Conservation (phyloP, 2,329 filamentous ascomycete species). For the Phialophora chinensis region DNA sequence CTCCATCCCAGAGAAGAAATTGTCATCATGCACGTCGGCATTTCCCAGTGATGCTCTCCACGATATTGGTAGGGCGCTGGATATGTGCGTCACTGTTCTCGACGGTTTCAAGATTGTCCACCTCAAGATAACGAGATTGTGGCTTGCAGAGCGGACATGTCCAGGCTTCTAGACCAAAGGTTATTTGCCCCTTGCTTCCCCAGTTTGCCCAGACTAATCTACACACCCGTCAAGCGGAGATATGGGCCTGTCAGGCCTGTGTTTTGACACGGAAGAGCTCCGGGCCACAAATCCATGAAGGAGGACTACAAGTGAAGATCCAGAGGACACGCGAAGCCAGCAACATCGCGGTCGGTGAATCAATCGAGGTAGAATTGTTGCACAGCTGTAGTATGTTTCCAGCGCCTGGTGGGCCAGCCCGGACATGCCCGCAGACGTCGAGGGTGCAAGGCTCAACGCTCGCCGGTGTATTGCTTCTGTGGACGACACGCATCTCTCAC, state of each 20-base stretch:
- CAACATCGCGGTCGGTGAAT: not conserved
- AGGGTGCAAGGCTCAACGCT: not conserved
- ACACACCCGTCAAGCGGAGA: not conserved
- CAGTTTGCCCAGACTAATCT: not conserved
- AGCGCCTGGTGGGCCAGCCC: not conserved
- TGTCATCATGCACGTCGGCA: conserved; percentile 9
- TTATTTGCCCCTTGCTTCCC: not conserved
- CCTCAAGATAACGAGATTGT: conserved; percentile 19
- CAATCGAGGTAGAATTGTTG: not conserved
- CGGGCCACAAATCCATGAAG: not conserved
- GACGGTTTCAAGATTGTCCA: not conserved
- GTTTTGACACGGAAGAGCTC: not conserved
- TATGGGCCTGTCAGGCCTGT: not conserved
- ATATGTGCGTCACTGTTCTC: conserved; percentile 18
- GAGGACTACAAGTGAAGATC: not conserved
- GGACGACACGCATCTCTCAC: not conserved
- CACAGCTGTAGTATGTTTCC: too few relatives aligned
- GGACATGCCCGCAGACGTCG: conserved; percentile 14
- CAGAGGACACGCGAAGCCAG: not conserved
- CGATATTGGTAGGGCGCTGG: conserved; percentile 1
- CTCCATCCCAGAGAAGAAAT: conserved; percentile 5
- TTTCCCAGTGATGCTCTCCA: not conserved
- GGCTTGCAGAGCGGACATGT: conserved; percentile 21
- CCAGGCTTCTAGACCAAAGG: conserved; percentile 4
- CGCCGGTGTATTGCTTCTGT: not conserved